These are phyloP conservation scores for Pseudogymnoascus sp. DNA, from an alignment of 2,329 filamentous ascomycete genomes.

Conservation along the genomic window DNA sequence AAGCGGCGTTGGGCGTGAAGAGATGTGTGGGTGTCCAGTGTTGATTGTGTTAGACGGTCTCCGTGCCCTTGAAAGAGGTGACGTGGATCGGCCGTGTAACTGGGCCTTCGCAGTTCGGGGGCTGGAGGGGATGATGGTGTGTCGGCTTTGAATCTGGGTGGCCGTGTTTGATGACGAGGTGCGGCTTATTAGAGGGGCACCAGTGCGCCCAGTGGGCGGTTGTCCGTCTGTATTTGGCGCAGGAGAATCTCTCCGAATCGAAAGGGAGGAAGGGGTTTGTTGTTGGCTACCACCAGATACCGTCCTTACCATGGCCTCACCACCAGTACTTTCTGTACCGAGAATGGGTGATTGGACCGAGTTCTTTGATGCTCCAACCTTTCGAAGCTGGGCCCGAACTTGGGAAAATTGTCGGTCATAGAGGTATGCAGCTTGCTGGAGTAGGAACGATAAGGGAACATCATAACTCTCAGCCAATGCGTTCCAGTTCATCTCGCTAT, in stretches of 20 bases:
- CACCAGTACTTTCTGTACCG: constrained; percentile 32
- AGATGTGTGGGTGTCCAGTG: constrained; percentile 12
- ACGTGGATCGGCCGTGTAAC: constrained; percentile 20
- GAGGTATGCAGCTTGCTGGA: constrained; percentile 89
- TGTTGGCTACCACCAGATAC: constrained; percentile 36
- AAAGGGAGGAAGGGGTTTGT: constrained; percentile 23
- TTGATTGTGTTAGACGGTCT: constrained; percentile 11
- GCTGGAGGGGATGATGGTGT: constrained; percentile 19
- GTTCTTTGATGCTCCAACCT: constrained; percentile 50
- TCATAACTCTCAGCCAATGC: constrained; percentile 46
- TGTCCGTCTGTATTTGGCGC: constrained; percentile 20
- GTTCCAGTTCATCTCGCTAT: constrained; percentile 75
- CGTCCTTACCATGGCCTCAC: constrained; percentile 43
- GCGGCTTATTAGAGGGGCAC: constrained; percentile 25
- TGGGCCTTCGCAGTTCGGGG: constrained; percentile 23
- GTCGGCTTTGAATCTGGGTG: constrained; percentile 21
- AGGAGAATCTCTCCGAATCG: constrained; percentile 24
- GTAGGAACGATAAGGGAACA: constrained; percentile 77
- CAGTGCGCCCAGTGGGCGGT: not conserved
- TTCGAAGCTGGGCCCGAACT: constrained; percentile 82
- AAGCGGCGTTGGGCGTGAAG: constrained; percentile 14
- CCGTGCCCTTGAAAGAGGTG: constrained; percentile 20
- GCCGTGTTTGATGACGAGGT: constrained; percentile 27
- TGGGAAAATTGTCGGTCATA: constrained; percentile 87
- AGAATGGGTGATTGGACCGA: constrained; percentile 49